A percentile compares a stretch with the other conserved stretches of the same genome.
These are phyloP conservation scores for Aristolochia fimbriata DNA, from an alignment of 164 flowering plant genomes.

Conservation along the genomic window DNA sequence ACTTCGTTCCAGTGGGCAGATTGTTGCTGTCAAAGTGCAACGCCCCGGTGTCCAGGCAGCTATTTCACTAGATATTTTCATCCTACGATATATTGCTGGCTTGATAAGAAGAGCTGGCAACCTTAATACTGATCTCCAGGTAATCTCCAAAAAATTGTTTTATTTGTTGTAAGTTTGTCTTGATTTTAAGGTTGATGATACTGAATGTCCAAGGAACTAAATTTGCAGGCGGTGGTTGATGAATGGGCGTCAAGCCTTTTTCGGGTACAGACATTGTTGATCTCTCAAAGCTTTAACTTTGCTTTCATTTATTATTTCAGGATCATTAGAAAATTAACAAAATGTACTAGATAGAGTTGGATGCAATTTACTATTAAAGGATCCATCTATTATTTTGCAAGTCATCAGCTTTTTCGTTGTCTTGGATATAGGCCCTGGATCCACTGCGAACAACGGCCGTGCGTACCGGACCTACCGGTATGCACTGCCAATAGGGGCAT, in stretches of 20 bases:
- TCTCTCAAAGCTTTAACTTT: neutral
- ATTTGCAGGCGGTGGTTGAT: slow-evolving; percentile 83
- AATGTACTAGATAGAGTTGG: too few relatives aligned
- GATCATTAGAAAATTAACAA: too few relatives aligned
- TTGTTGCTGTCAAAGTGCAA: slow-evolving; percentile 97
- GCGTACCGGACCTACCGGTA: too few relatives aligned
- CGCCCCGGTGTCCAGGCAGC: slow-evolving; percentile 98
- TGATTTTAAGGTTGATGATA: slow-evolving; percentile 5
- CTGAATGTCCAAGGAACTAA: slow-evolving; percentile 5
- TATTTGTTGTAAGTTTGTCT: neutral
- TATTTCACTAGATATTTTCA: slow-evolving; percentile 76
- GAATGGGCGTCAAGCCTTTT: slow-evolving; percentile 99
- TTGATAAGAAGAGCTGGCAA: slow-evolving; percentile 47
- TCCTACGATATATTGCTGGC: slow-evolving; percentile 70
- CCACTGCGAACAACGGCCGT: too few relatives aligned
- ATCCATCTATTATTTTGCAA: too few relatives aligned
- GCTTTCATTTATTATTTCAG: neutral
- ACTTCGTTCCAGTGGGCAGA: slow-evolving; percentile 48
- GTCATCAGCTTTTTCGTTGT: too few relatives aligned
- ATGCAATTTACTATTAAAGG: too few relatives aligned
- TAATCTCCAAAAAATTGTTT: too few relatives aligned
- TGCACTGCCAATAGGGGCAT: too few relatives aligned
- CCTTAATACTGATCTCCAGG: slow-evolving; percentile 95
- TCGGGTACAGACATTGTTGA: slow-evolving; percentile 45
- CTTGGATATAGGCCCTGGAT: too few relatives aligned